Evolutionary conservation across 139 green algal species (phyloP).

Genomic region (Tetraselmis striata): DNA sequence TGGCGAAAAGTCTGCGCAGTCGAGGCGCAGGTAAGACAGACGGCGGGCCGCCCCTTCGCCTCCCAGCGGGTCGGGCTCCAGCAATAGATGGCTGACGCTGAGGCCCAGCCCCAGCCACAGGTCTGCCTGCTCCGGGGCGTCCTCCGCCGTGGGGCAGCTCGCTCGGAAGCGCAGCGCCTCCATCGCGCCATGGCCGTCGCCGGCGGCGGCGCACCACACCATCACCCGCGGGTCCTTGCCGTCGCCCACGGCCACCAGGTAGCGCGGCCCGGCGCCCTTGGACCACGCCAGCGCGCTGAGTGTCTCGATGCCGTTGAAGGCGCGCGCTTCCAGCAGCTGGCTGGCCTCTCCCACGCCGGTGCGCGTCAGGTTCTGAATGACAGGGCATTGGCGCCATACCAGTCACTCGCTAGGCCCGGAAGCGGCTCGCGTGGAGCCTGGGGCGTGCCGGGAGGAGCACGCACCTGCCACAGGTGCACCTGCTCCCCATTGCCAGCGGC

Average conservation of each 20-base stretch:
- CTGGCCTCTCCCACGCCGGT: not conserved
- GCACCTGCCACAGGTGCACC: not conserved
- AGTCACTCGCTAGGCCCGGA: too few species aligned
- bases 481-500: not conserved
- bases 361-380: not conserved
- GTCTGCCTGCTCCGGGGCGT: too few species aligned
- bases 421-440: too few species aligned
- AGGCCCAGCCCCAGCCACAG: not conserved
- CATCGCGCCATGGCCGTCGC: too few species aligned
- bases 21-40: not conserved
- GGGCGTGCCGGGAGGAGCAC: too few species aligned
- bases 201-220: not conserved
- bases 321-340: not conserved
- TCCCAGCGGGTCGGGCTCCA: not conserved
- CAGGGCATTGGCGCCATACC: too few species aligned
- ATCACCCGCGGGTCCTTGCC: not conserved
- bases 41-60: not conserved
- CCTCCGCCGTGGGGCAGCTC: too few species aligned
- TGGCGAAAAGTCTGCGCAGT: not conserved
- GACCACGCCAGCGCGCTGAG: not conserved
- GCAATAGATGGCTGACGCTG: not conserved
- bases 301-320: not conserved
- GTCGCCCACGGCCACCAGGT: not conserved
- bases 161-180: too few species aligned
- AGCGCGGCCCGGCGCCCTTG: not conserved